Evolutionary conservation across 169 alveolate genomes (phyloP), one percentile per base, ranked within the genome.

Genomic region (Amoebophrya sp.): DNA sequence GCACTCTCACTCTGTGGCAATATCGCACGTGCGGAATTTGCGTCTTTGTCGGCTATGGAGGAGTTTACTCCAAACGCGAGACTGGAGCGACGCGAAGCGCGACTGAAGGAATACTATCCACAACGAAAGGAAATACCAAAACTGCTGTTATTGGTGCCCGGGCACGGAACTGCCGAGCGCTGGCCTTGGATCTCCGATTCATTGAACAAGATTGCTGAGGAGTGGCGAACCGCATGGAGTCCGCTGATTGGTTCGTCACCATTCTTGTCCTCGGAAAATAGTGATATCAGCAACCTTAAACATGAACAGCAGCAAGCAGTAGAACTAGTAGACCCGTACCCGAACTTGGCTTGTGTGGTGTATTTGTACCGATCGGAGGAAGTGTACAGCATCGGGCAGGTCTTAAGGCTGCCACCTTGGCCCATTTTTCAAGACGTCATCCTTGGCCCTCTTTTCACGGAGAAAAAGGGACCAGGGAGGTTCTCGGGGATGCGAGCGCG

Each of bases 101-200:
- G 83, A 36, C 33, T 65, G 33, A 6, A 6, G 83, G 83, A 65
- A 0, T 65, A 26, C 33, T 65, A 26, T 65, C 83, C 83, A 6
- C 3, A 1, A 10, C 18, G n/a, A 36, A 18, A 6, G 18, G 33
- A 10, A 6, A 36, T 65, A 36, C 83, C 83, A 1, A 1, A 18
- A 18, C 36, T 65, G 83, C 83, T 65, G 33, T 36, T 65, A 1
- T 36, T 65, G 83, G 83, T 65, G 33, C 83, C 83, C 83, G 83
- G 83, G 33, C 83, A 65, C 33, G 83, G 83, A 29, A 36, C 18
- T 1, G 83, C 83, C 39, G 83, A 65, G 26, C 83, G 83, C 36
- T 65, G 83, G 83, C 83, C 83, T 10, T 65, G 83, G 83, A 65
- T 65, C 26, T 65, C 83, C 36, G 83, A 65, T 36, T 26, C 83